Conservation (phyloP, 2,329 filamentous ascomycete genomes). For the Hirsutella minnesotensis region DNA sequence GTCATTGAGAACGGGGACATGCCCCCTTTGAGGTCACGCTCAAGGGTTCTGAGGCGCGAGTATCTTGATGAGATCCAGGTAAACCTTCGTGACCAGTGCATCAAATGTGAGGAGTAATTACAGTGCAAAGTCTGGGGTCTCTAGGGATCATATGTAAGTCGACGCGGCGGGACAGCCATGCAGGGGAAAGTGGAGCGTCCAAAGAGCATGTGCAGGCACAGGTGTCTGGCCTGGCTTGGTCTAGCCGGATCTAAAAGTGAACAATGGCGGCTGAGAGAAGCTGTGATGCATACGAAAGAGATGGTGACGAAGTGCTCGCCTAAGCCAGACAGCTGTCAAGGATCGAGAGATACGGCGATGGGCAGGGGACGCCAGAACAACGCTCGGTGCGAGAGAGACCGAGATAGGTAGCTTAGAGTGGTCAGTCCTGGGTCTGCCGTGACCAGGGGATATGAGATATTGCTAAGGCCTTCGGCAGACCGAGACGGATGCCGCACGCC, state of each 20-base stretch:
- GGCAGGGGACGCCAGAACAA: constrained; percentile 5
- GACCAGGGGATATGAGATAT: neutral
- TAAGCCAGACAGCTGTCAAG: constrained; percentile 8
- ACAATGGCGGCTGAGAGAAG: constrained; percentile 13
- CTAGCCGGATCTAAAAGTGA: constrained; percentile 13
- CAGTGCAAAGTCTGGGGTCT: constrained; percentile 5
- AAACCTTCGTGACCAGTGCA: no score
- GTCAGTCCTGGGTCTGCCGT: neutral
- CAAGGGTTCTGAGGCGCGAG: neutral
- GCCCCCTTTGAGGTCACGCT: constrained; percentile 10
- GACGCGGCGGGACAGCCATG: constrained; percentile 8
- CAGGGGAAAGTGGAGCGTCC: constrained; percentile 13
- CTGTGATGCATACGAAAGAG: constrained; percentile 7
- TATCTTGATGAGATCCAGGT: no score
- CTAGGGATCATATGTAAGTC: constrained; percentile 4
- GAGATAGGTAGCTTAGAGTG: no score
- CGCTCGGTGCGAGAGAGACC: no score
- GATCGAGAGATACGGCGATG: constrained; percentile 12
- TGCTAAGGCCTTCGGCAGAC: no score
- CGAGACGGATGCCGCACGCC: no score
- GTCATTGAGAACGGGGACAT: constrained; percentile 31
- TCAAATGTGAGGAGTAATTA: neutral
- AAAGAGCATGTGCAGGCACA: constrained; percentile 8
- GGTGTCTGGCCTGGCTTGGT: constrained; percentile 10
- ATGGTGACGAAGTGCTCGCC: constrained; percentile 5